Conservation (phyloP, 139 green algal genomes). For the Chlamydomonas sp. region DNA sequence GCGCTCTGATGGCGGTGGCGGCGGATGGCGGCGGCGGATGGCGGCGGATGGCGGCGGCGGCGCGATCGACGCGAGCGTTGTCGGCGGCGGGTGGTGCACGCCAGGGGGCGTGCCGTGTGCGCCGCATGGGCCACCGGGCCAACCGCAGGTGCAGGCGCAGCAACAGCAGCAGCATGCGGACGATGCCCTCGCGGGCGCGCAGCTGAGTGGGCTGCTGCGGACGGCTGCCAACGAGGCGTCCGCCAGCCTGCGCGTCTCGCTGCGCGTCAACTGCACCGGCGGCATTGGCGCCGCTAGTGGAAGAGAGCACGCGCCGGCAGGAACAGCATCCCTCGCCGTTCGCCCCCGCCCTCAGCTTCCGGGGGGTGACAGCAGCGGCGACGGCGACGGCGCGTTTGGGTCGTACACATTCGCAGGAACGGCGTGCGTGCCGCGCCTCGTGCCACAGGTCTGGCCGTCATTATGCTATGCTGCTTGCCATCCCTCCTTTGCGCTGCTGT, state of each 20-base stretch:
- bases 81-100: background rate
- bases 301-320: too few relatives aligned
- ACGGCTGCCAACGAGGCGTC: conserved; percentile 10
- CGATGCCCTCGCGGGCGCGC: background rate
- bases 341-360: background rate
- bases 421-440: too few relatives aligned
- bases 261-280: too few relatives aligned
- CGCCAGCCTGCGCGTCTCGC: too few relatives aligned
- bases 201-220: conserved; percentile 6
- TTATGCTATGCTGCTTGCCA: too few relatives aligned
- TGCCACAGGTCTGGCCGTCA: too few relatives aligned
- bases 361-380: background rate
- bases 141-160: background rate
- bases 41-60: background rate
- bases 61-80: background rate
- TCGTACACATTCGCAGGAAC: too few relatives aligned
- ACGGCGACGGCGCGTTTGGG: background rate
- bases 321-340: too few relatives aligned
- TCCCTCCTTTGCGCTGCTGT: too few relatives aligned
- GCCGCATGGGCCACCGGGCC: background rate
- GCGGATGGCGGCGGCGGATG: background rate
- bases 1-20: background rate
- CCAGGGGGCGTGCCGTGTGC: background rate
- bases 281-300: too few relatives aligned
- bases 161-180: conserved; percentile 7